Conservation (phyloP, 768 basidiomycete genomes). For the Cystofilobasidium bisporidii region DNA sequence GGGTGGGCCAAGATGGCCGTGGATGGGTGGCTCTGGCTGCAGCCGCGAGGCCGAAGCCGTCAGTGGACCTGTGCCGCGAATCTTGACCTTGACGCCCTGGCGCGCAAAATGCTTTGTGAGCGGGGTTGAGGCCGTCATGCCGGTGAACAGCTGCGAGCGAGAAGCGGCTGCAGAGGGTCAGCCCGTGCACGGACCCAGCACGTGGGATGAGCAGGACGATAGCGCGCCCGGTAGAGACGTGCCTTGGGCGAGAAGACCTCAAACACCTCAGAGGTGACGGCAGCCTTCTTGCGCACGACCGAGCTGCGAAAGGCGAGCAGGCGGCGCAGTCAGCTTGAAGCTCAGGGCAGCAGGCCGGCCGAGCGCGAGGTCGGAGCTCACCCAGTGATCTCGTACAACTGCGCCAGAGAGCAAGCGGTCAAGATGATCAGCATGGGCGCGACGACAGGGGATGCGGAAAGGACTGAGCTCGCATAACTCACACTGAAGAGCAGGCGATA, state of each 20-base stretch:
- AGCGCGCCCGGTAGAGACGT: too few species aligned
- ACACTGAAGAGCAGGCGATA: slow-evolving; percentile 34
- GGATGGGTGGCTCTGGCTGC: background rate
- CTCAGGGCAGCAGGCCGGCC: background rate
- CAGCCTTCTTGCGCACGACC: slow-evolving; percentile 31
- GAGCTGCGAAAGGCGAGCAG: background rate
- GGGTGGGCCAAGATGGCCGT: too few species aligned
- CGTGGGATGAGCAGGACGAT: background rate
- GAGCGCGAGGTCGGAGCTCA: slow-evolving; percentile 29
- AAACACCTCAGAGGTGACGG: slow-evolving; percentile 37
- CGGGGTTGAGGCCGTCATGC: slow-evolving; percentile 39
- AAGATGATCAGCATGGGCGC: background rate
- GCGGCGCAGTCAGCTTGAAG: background rate
- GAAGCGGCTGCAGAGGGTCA: background rate
- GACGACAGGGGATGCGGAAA: too few species aligned
- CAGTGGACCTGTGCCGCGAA: slow-evolving; percentile 28
- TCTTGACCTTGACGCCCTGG: slow-evolving; percentile 41
- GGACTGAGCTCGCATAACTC: too few species aligned
- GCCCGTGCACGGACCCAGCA: too few species aligned
- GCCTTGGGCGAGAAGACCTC: slow-evolving; percentile 41
- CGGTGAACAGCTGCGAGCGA: slow-evolving; percentile 32
- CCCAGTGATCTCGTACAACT: slow-evolving; percentile 37
- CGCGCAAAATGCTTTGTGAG: slow-evolving; percentile 40
- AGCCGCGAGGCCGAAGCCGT: background rate
- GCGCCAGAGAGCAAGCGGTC: slow-evolving; percentile 27